Evolutionary conservation across 1,139 yeast species (phyloP).

Genomic region (Yarrowia galli): DNA sequence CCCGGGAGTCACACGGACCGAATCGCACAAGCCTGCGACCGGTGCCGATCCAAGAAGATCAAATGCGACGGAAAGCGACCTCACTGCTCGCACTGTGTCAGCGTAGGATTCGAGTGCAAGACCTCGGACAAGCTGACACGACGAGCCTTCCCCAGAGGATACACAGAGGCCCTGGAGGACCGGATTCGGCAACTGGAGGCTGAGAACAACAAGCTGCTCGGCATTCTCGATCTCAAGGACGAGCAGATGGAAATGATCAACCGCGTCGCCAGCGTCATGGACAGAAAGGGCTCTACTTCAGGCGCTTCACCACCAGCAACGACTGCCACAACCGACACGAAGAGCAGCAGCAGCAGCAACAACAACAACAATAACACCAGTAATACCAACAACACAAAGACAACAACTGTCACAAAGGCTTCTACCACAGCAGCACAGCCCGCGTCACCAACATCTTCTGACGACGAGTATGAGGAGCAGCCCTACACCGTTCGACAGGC

Average conservation of each 20-base stretch:
- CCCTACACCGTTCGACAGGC: slow-evolving; percentile 47
- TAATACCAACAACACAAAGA: neutral
- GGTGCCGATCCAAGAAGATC: slow-evolving; percentile 82
- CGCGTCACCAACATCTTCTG: neutral
- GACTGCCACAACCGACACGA: neutral
- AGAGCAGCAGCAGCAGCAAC: neutral
- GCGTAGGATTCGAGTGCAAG: slow-evolving; percentile 75
- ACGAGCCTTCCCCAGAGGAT: slow-evolving; percentile 75
- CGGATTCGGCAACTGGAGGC: slow-evolving; percentile 67
- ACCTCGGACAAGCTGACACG: slow-evolving; percentile 75
- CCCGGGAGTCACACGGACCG: slow-evolving; percentile 66
- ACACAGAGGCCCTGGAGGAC: slow-evolving; percentile 74
- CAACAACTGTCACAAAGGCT: too few relatives aligned
- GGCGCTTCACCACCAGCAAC: neutral
- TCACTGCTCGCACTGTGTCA: slow-evolving; percentile 67
- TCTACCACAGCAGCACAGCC: neutral
- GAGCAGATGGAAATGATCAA: slow-evolving; percentile 60
- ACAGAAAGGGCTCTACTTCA: neutral
- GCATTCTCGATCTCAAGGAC: slow-evolving; percentile 65
- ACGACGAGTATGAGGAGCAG: slow-evolving; percentile 44
- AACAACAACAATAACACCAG: neutral
- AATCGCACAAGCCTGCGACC: slow-evolving; percentile 85
- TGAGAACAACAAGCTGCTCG: slow-evolving; percentile 60
- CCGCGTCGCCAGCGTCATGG: slow-evolving; percentile 43
- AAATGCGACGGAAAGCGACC: slow-evolving; percentile 74